Evolutionary conservation across 192 early-diverging fungal genomes (phyloP).

Genomic region (Backusella tarrabulga): DNA sequence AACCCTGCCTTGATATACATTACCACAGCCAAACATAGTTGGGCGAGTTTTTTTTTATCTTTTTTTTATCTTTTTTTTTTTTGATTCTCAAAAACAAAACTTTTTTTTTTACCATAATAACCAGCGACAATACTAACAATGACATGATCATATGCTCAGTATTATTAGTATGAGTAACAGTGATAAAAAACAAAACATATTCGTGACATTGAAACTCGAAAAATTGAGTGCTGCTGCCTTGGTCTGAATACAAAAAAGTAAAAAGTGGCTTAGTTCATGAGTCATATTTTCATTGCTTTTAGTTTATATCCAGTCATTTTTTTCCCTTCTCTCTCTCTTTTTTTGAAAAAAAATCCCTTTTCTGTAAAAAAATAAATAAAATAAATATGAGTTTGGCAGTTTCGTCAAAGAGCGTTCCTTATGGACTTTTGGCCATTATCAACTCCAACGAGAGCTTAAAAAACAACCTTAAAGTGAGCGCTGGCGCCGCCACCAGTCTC

Average conservation of each 20-base stretch:
- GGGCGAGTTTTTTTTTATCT: no score
- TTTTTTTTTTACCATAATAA: no score
- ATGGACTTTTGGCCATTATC: conserved; percentile 15
- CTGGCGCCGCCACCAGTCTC: not conserved
- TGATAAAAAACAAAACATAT: no score
- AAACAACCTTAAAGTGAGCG: not conserved
- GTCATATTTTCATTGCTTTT: conserved; percentile 8
- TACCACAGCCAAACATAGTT: no score
- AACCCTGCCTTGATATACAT: no score
- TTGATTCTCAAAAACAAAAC: no score
- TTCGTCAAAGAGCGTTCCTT: conserved; percentile 4
- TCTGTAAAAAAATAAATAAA: not conserved
- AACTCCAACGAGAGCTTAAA: not conserved
- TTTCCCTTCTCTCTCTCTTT: not conserved
- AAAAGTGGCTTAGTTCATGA: conserved; percentile 21
- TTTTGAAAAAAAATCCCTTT: not conserved
- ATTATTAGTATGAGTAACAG: no score
- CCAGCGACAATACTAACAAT: no score
- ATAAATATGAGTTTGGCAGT: conserved; percentile 11
- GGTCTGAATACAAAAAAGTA: not conserved
- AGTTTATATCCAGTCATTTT: not conserved
- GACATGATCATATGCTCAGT: no score
- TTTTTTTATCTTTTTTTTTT: no score
- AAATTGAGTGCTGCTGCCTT: not conserved
- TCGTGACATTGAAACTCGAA: not conserved